phyloP scores from a whole-genome alignment of 176 grass and related monocot species.

The Canna indica region DNA sequence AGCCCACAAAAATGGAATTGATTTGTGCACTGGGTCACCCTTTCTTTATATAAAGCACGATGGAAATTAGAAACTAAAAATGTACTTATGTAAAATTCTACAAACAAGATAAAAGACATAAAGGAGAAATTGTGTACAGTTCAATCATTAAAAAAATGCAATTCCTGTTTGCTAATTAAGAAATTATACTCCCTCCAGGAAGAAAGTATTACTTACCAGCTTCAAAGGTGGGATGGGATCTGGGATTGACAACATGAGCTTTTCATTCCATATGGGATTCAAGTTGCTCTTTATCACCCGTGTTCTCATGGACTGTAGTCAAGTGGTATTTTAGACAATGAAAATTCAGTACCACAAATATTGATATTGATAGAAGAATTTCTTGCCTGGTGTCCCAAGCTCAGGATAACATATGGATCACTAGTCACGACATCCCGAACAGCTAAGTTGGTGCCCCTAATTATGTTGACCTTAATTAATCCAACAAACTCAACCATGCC shows the following conservation, averaged over 20 bases:
- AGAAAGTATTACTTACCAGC: constrained; percentile 38
- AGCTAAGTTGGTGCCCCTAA: constrained; percentile 83
- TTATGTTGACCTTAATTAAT: constrained; percentile 71
- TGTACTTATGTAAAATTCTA: background rate
- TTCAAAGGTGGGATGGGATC: constrained; percentile 64
- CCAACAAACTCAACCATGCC: constrained; percentile 97
- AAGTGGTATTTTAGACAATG: constrained; percentile 4
- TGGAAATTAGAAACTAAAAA: background rate
- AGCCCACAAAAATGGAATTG: too few relatives aligned
- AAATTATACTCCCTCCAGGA: background rate
- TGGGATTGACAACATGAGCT: constrained; percentile 69
- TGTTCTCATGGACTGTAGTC: constrained; percentile 80
- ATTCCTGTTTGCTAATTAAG: background rate
- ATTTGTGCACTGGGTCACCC: too few relatives aligned
- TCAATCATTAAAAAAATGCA: background rate
- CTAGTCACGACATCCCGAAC: constrained; percentile 83
- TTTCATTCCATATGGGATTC: constrained; percentile 91
- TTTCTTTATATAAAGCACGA: too few relatives aligned
- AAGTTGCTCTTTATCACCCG: constrained; percentile 86
- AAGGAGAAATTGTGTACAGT: background rate
- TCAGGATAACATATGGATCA: constrained; percentile 87
- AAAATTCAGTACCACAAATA: background rate
- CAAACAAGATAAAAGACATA: background rate
- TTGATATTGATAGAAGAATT: background rate
- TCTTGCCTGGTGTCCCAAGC: constrained; percentile 76